Evolutionary conservation across 1,284 basidiomycete species (phyloP), one percentile per base, ranked within the genome.

Genomic region (Austroboletus niveus): DNA sequence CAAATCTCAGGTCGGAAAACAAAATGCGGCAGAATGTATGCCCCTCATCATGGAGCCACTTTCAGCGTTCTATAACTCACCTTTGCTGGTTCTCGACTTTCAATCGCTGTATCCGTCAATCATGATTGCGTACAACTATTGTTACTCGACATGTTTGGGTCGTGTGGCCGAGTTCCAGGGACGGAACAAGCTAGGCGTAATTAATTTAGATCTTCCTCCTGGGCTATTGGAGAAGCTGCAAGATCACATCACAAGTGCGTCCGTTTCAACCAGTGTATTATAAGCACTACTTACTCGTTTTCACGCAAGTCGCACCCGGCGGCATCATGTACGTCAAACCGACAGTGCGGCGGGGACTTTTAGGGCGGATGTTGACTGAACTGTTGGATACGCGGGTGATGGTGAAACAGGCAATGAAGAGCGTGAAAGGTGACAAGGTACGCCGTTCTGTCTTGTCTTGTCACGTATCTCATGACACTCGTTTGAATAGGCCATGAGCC

Each of bases 91-190:
- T 3, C 78, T 99, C 48, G 97, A 99, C 70, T 99, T 98, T 66
- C 94, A 98, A 66, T 93, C 89, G 3, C 79, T 99, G 30, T 98
- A 99, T 66, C 96, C 97, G 0, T 95, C 92, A 0, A 80, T 98
- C 61, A 98, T 98, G 94, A 97, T 99, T 60, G 95, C 94, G 7
- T 96, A 98, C 74, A 98, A 98, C 68, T 94, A 94, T 68, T 97
- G 94, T 65, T 98, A 92, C 68, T 95, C 94, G 36, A 98, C 96
- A 4, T 98, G 94, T 69, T 76, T 99, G n/a, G 96, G 96, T 4
- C 82, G 94, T 7, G 78, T 93, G 27, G 78, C 79, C 17, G 79
- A 86, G 34, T 98, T 96, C 71, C 88, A 94, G 64, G 93, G 89
- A 6, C 81, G 81, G 15, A 87, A 89, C 70, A 97, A 97, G 70